phyloP scores from a whole-genome alignment of 192 early-diverging fungal species.

The Mortierella hygrophila region DNA sequence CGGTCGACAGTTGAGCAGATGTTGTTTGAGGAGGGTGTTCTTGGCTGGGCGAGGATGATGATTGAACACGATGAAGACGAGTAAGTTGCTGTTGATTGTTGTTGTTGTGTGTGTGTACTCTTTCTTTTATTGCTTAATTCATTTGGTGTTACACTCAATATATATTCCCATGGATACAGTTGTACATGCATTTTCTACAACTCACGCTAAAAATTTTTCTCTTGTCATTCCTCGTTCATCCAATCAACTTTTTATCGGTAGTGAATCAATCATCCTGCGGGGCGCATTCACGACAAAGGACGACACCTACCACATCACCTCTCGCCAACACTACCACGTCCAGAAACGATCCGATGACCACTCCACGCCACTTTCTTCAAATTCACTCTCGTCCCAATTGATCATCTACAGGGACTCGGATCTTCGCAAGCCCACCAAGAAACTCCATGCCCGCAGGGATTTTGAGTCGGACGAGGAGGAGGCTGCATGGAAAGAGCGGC shows the following conservation, averaged over 20 bases:
- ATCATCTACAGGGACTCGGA: constrained; percentile 39
- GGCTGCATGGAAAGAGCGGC: background rate
- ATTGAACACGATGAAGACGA: constrained; percentile 25
- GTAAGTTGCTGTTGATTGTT: constrained; percentile 11
- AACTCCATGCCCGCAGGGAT: background rate
- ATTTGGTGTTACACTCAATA: background rate
- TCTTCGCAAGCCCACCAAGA: background rate
- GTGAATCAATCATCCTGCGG: constrained; percentile 19
- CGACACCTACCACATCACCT: constrained; percentile 31
- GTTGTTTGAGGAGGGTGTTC: constrained; percentile 32
- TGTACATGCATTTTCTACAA: background rate
- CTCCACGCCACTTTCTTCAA: background rate
- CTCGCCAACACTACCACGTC: constrained; percentile 29
- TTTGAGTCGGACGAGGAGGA: background rate
- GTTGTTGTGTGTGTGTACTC: background rate
- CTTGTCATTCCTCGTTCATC: background rate
- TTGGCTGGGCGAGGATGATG: constrained; percentile 45
- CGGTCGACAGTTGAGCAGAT: constrained; percentile 10
- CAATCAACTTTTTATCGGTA: background rate
- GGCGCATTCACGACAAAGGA: constrained; percentile 21
- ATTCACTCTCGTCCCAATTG: background rate
- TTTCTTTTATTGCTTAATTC: background rate
- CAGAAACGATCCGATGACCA: constrained; percentile 31
- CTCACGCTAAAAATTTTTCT: background rate
- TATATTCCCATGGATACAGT: background rate